Percentiles rank a stretch among this genome's conserved stretches.
Conservation (phyloP, 1,139 yeast genomes). For the Zygoascus sp. region DNA sequence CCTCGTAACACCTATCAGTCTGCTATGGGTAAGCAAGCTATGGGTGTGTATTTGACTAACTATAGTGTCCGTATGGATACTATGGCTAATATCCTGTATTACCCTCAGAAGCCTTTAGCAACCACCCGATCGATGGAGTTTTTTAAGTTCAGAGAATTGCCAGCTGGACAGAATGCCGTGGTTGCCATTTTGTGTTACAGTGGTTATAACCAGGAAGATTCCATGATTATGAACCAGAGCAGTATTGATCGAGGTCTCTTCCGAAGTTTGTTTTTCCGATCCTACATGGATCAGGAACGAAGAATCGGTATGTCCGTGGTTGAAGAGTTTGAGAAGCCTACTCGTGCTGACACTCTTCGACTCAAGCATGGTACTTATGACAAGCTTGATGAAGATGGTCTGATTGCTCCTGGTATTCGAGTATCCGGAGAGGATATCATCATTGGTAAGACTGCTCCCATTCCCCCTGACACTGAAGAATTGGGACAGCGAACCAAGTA, state of each 20-base stretch:
- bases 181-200: conserved; percentile 98
- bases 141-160: conserved; percentile 92
- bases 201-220: conserved; percentile 99
- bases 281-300: conserved; percentile 98
- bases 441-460: conserved; percentile 97
- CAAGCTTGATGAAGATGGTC: conserved; percentile 95
- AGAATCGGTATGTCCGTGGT: conserved; percentile 97
- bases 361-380: conserved; percentile 98
- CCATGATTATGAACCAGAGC: conserved; percentile 98
- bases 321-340: conserved; percentile 93
- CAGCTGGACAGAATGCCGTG: conserved; percentile 98
- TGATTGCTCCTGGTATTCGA: conserved; percentile 96
- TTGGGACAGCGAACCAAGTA: conserved; percentile 97
- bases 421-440: conserved; percentile 98
- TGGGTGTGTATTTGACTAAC: conserved; percentile 98
- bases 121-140: conserved; percentile 99
- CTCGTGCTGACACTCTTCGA: conserved; percentile 87
- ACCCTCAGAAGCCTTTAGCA: conserved; percentile 98
- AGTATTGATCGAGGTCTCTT: conserved; percentile 95
- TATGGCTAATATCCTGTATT: conserved; percentile 95
- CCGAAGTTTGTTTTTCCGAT: conserved; percentile 91
- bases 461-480: conserved; percentile 97
- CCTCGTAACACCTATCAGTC: conserved; percentile 99
- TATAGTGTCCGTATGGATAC: conserved; percentile 98
- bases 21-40: conserved; percentile 99